Base-by-base conservation (phyloP, 305 asterid species). In the Fraxinus albicans region DNA sequence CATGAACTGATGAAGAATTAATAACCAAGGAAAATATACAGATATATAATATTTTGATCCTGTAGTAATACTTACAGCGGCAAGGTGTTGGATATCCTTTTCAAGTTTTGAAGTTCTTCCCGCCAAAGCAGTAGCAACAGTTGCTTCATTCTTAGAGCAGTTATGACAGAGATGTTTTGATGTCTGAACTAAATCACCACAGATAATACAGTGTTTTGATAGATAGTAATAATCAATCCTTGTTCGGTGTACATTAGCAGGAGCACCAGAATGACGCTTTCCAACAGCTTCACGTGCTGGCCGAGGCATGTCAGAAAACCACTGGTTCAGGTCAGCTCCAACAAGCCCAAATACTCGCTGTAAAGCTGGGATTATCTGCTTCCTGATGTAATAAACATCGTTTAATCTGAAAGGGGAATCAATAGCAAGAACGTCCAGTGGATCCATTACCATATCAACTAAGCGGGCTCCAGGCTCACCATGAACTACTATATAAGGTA, bases 381-480 rank as follows among this genome's bases (percentile, higher is more conserved):
- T 96, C 84, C 85, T 90, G 80, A 96, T 96, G 89, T 96, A 96
- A 82, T 96, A 96, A 47, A 86, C 81, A 80, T 93, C 98, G 25
- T 96, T 96, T 85, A 96, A 87, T 82, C 99, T 90, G 88, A 90
- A 90, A 83, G 95, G 92, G 83, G 99, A 96, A 90, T 91, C 91
- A 47, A 94, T 77, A 25, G 91, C 89, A 73, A 96, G 86, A 78
- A 94, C 91, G 67, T 94, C 97, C 75, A 89, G 88, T 67, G 99
- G 99, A 80, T 94, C 97, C 87, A 94, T 95, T 84, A 96, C 99
- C 93, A 94, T 90, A 85, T 96, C 99, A 81, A 87, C 91, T 83
- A 96, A 86, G 82, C 98, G 98, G 38, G 97, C 93, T 81, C 99
- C 99, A 2, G 99, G 98, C 81, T 96, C 98, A 79, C 98, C 98